Base-by-base conservation (phyloP, 2,329 filamentous ascomycete genomes). In the Apiospora saccharicola region DNA sequence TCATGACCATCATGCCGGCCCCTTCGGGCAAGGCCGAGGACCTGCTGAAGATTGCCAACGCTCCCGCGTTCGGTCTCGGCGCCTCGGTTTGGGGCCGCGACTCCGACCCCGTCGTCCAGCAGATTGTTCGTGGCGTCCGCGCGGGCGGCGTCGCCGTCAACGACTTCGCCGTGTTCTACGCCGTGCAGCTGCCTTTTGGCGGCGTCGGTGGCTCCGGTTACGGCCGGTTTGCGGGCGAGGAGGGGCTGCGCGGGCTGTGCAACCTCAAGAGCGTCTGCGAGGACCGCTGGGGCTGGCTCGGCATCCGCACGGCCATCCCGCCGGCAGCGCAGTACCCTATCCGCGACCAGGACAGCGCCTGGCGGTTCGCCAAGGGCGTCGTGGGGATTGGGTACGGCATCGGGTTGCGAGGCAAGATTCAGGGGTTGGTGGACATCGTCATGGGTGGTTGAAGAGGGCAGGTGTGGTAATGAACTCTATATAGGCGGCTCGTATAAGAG, bases 81-180 rank as follows among this genome's bases (percentile, higher is more conserved):
- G 92, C 94, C 57, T 94, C 92, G 53, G 93, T 99, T 49, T 98
- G 97, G 81, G 96, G 95, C 46, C 86, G 88, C 69, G 89, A 92
- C 73, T 81, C 83, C 41, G 87, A 89, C 72, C 85, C 86, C 1
- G 87, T 90, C 69, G 85, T 98, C 0, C 82, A 88, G 22, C 85
- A 85, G 22, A 90, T 97, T 41, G 90, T 96, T 1, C 83, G 83
- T 26, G 89, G 90, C 34, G 87, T 98, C 70, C 90, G 92, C 74
- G 91, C 93, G 0, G 96, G 96, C 64, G 98, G 98, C 93, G 94
- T 98, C 0, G 91, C 94, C 34, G 90, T 99, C 76, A 99, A 99
- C 81, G 96, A 99, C 84, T 99, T 99, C 79, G 96, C 92, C 26
- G 92, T 91, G 41, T 98, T 91, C 82, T 99, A 99, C 80, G 94